Base-by-base conservation (phyloP, 768 basidiomycete species). In the Calocybe gangraenosa region DNA sequence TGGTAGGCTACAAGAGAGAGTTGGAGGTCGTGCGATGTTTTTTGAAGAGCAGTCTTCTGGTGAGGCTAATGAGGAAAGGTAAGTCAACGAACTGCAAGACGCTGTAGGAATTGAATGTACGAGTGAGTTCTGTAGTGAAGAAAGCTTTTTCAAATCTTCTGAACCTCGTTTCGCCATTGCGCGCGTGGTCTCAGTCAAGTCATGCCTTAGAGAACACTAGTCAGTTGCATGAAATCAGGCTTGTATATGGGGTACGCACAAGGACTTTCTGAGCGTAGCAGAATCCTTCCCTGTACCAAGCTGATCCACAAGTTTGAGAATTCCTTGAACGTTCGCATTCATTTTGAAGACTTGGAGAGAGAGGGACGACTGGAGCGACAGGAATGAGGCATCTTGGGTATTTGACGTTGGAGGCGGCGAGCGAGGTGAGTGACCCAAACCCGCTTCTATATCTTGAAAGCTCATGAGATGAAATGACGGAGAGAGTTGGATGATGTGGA, bases 291-390 rank as follows among this genome's bases (percentile, higher is more conserved):
- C 69, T 0, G 87, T 91, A 3, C 95, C 95, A 1, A 99, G 78
- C 63, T 94, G 89, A 59, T 98, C 93, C n/a, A 98, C 91, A n/a
- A 93, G 76, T 66, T 90, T 91, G 56, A 92, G 65, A 39, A 99
- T 94, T 13, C 90, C 95, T 58, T 95, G 91, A 2, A 97, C 92
- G 66, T 99, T 99, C 47, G 90, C 81, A 58, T 95, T 94, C 71
- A 98, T 92, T 79, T 98, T 98, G 84, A 98, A 97, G 47, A 95
- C 91, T 63, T 98, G 94, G 5, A 98, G 75, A 1, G 87, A 87
- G 48, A 92, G 65, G 11, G 89, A 89, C 2, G 79, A 81, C 59
- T 92, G 92, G 13, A 94, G 69, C 23, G 71, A 73, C 8, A 75
- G 67, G 63, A 95, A 97, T 3, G 84, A 74, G 6, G 79, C 75